Evolutionary conservation across 106 monocot species (phyloP), one percentile per base, ranked within the genome.

Genomic region (Dendrobium nobile): DNA sequence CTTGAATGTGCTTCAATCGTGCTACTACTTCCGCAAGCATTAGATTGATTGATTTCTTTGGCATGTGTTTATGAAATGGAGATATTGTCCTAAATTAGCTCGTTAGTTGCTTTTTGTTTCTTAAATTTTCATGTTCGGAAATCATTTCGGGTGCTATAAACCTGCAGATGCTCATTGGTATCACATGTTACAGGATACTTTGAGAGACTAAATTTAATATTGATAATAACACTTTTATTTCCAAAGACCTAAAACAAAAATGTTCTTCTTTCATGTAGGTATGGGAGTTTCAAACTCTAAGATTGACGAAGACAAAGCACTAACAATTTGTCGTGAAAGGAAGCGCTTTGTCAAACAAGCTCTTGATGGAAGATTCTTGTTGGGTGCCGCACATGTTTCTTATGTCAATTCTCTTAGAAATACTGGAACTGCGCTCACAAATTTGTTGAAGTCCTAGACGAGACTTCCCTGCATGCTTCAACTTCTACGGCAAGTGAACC

Each of bases 381-480:
- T 99, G 31, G 95, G 95, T 45, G 88, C 83, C 61, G 77, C 91
- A 67, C 98, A 99, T 75, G 88, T 91, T 42, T 70, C 87, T 45
- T 99, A 99, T 78, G 88, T 95, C 72, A 87, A 99, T 9, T 91
- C 92, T 7, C 95, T 99, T 18, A 91, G 87, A 78, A 89, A 90
- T 55, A 88, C 86, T 55, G 98, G 98, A 79, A 87, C 75, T 79
- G 91, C 92, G 47, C 89, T 99, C 47, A 44, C 87, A 95, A 88
- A 81, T 89, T 93, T 73, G 84, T 90, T 2, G 92, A 88, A 75
- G 77, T 24, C 13, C 72, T 75, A 47, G 41, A 79, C 51, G 98
- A 92, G 33, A 88, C 90, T 28, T 95, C 94, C 10, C 73, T 90
- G 75, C 88, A 82, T 43, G 85, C 85, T 65, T 95, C 95, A 61